Evolutionary conservation across 192 early-diverging fungal genomes (phyloP), one percentile per base, ranked within the genome.

Genomic region (Chytriomyces hyalinus): DNA sequence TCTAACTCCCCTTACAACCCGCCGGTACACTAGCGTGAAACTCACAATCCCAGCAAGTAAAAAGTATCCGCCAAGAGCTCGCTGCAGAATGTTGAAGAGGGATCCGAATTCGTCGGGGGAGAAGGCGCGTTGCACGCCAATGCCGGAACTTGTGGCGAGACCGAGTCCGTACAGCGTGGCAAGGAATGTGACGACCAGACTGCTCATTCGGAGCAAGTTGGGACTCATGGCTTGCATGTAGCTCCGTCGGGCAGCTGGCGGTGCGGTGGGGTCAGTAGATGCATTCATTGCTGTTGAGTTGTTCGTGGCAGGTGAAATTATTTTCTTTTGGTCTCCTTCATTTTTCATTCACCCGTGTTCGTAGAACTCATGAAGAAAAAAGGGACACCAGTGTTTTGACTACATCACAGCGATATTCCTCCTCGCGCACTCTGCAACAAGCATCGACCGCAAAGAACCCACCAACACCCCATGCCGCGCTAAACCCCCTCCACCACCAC

Each of bases 1-100:
- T 57, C 3, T 20, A 1, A 20, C 53, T 2, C 15, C 53, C 20
- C 53, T 13, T n/a, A 13, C 15, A 57, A 57, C 20, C 13, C 53
- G 53, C 13, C 53, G 0, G 5, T 57, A 57, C 1, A 20, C 53
- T 2, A 57, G 15, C 20, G 53, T 20, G 20, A 57, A 57, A 20
- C 13, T 20, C 15, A 5, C 13, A 0, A 20, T n/a, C 20, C 53
- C 53, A 13, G 53, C 53, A 20, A 57, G 53, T 1, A 57, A 4
- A 13, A 57, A n/a, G 53, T 57, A 57, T 57, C 53, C 53, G 20
- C 53, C 53, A 13, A 57, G 20, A 20, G 5, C 0, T 57, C 53
- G 13, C 53, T 57, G 53, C 15, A 57, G 53, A 57, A 57, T 57
- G 53, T 57, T 57, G 53, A 57, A 57, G 53, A 57, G 53, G 15